Base-by-base conservation (phyloP, 148 eudicot species). In the Nyssa sinensis region DNA sequence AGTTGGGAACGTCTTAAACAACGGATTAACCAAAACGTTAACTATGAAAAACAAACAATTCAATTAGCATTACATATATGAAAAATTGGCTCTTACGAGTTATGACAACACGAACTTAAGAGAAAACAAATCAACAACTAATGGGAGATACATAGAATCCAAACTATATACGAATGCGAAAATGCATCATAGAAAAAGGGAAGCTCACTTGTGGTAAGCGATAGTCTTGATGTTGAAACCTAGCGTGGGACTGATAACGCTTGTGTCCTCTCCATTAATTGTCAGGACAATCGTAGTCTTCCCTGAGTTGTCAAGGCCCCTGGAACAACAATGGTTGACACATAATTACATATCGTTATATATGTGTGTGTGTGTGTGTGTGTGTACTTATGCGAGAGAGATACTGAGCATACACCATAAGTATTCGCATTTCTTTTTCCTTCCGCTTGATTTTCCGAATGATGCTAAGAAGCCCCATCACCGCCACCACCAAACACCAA, bases 221-320 rank as follows among this genome's bases (percentile, higher is more conserved):
- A 94, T 94, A 65, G 97, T 94, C 77, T 92, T 94, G 83, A 94
- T 92, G 78, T 94, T 94, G 81, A 94, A 92, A 1, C 98, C 97
- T 72, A 94, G 78, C 0, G 92, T 90, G 37, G 96, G 96, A 76
- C 93, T 90, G 39, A 92, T 94, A 58, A 94, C 82, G 28, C 97
- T 92, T 7, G 93, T 92, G 65, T 92, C 94, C 74, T 89, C 98
- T 12, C 91, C 92, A 81, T 94, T 90, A 73, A 92, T 87, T 75
- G 88, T 94, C 73, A 94, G 67, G 71, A 94, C 98, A 51, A 94
- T 90, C 0, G 98, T 94, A 10, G 98, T 94, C 79, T 94, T 94
- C 65, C 97, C 98, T 0, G 98, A 94, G 77, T 94, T 94, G 64
- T 92, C 97, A 51, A 94, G 83, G 29, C 97, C 97, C 74, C 92